A percentile compares a stretch with the other conserved stretches of the same genome.
Evolutionary conservation across 1,284 basidiomycete species (phyloP).

Genomic region (Amylostereum chailletii): DNA sequence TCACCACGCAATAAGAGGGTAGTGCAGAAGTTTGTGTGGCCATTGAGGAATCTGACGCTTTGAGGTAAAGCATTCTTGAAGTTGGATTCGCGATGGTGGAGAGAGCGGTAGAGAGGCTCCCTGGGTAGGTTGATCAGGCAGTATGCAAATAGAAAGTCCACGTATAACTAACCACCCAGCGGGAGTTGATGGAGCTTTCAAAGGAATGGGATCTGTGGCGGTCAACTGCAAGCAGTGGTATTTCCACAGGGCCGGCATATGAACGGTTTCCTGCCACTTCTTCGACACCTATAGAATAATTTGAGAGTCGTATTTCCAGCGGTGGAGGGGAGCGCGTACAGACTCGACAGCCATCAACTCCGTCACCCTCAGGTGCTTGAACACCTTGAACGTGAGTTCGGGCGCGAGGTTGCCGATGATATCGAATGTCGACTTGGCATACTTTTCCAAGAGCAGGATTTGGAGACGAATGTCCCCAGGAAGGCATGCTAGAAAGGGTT

Average conservation of each 20-base stretch:
- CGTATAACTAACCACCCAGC: constrained; percentile 56
- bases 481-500: constrained; percentile 41
- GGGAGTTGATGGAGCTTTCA: constrained; percentile 50
- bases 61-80: constrained; percentile 74
- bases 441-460: constrained; percentile 76
- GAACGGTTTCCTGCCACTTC: constrained; percentile 64
- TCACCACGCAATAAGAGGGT: constrained; percentile 66
- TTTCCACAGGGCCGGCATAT: constrained; percentile 70
- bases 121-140: constrained; percentile 23
- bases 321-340: constrained; percentile 25
- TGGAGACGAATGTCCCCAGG: constrained; percentile 73
- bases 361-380: constrained; percentile 54
- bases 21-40: constrained; percentile 86
- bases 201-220: constrained; percentile 60
- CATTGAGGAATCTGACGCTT: constrained; percentile 66
- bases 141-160: not conserved
- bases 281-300: constrained; percentile 51
- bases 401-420: constrained; percentile 69
- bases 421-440: constrained; percentile 73
- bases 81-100: constrained; percentile 84
- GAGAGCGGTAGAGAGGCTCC: constrained; percentile 71
- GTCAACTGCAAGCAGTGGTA: constrained; percentile 71
- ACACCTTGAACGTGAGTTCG: constrained; percentile 55
- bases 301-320: not conserved
- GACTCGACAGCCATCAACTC: constrained; percentile 56